Conservation (phyloP, 495 filamentous ascomycete genomes). For the Penicillium steckii region DNA sequence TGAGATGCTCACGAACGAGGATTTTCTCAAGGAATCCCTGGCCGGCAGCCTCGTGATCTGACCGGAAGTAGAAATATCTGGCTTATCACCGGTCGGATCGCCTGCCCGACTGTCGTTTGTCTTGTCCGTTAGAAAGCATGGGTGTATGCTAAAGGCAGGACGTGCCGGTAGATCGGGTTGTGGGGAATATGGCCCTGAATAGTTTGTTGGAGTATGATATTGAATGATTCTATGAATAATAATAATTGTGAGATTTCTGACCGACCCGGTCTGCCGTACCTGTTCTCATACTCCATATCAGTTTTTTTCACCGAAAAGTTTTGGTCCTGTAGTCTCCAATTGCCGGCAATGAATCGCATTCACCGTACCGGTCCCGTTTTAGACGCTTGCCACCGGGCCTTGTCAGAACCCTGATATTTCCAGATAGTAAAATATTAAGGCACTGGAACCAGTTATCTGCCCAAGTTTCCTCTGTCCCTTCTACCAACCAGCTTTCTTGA, state of each 20-base stretch:
- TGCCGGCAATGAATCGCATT: constrained; percentile 1
- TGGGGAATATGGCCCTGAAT: constrained; percentile 7
- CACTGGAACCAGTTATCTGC: not conserved
- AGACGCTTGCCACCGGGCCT: constrained; percentile 27
- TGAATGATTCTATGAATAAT: constrained; percentile 14
- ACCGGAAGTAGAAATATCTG: not conserved
- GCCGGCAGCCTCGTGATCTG: not conserved
- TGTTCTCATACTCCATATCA: not conserved
- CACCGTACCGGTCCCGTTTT: constrained; percentile 26
- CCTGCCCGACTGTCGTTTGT: not conserved
- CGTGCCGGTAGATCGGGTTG: constrained; percentile 4
- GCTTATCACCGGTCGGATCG: not conserved
- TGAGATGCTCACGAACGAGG: not conserved
- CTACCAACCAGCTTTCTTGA: not conserved
- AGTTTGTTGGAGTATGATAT: too few relatives aligned
- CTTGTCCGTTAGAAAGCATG: not conserved
- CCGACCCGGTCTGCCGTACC: not conserved
- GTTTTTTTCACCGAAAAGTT: not conserved
- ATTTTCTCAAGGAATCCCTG: not conserved
- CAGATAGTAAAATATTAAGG: constrained; percentile 11
- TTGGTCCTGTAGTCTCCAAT: not conserved
- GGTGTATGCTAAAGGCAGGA: not conserved
- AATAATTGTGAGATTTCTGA: not conserved
- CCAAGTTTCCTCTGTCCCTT: not conserved
- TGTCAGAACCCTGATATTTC: not conserved